Percentiles rank a stretch among this genome's conserved stretches.
These are phyloP conservation scores for Colletotrichum shisoi DNA, from an alignment of 2,329 filamentous ascomycete genomes.

Conservation along the genomic window DNA sequence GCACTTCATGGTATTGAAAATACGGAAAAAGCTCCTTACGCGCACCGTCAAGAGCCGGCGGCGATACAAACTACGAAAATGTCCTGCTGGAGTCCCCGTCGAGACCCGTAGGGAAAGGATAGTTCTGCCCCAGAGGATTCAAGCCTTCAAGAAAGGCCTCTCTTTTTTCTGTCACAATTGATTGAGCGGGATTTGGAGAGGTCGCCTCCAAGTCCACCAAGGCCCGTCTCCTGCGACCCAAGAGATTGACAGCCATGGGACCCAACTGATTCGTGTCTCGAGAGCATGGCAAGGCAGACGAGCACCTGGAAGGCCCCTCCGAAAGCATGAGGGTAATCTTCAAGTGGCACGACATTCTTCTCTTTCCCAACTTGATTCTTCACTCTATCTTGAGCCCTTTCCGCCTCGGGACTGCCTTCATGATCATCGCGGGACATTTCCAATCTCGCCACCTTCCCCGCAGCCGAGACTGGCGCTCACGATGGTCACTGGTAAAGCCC, in stretches of 20 bases:
- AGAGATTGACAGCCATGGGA: constrained; percentile 26
- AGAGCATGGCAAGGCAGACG: constrained; percentile 13
- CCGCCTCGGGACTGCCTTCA: constrained; percentile 7
- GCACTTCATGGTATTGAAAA: too few relatives aligned
- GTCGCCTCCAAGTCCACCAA: constrained; percentile 12
- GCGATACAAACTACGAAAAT: constrained; percentile 3
- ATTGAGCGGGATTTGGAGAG: constrained; percentile 1
- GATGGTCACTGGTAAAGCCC: constrained; percentile 33
- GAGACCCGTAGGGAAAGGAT: not conserved
- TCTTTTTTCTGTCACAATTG: constrained; percentile 3
- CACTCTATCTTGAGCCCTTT: constrained; percentile 15
- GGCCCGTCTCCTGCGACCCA: constrained; percentile 12
- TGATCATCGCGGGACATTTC: constrained; percentile 28
- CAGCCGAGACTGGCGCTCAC: constrained; percentile 23
- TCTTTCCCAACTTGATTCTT: constrained; percentile 30
- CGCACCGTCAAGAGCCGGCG: not conserved
- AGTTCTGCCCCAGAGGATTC: constrained; percentile 19
- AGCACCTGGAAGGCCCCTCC: constrained; percentile 1
- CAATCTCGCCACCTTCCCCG: constrained; percentile 37
- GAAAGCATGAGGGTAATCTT: not conserved
- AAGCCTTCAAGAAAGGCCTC: constrained; percentile 6
- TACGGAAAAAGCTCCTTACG: too few relatives aligned
- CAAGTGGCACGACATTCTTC: constrained; percentile 33
- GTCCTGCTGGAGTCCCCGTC: not conserved
- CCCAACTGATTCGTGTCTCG: constrained; percentile 13